Percentiles rank a stretch among this genome's conserved stretches.
Conservation (phyloP, 2,329 filamentous ascomycete genomes). For the Talaromyces atroroseus region DNA sequence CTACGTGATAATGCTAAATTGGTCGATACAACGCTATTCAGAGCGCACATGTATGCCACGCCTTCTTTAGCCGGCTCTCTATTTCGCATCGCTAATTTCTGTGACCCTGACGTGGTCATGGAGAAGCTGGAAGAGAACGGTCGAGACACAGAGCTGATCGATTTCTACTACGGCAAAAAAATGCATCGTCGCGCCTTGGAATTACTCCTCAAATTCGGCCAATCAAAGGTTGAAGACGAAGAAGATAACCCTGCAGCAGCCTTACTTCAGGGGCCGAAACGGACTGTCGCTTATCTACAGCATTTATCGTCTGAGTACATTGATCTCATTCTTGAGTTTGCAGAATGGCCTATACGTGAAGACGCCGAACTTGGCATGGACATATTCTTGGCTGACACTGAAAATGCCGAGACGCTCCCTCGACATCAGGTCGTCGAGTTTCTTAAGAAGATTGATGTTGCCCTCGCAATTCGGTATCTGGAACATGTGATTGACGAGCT, state of each 20-base stretch:
- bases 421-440: slow-evolving; percentile 70
- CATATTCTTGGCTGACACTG: slow-evolving; percentile 85
- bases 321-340: slow-evolving; percentile 85
- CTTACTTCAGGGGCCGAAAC: slow-evolving; percentile 69
- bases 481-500: slow-evolving; percentile 88
- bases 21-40: slow-evolving; percentile 90
- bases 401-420: slow-evolving; percentile 87
- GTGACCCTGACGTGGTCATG: slow-evolving; percentile 91
- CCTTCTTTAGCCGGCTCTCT: slow-evolving; percentile 80
- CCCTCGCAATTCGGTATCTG: slow-evolving; percentile 73
- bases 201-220: slow-evolving; percentile 74
- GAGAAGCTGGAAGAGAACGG: slow-evolving; percentile 84
- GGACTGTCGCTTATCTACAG: slow-evolving; percentile 87
- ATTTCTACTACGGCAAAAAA: slow-evolving; percentile 94
- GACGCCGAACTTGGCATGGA: slow-evolving; percentile 79
- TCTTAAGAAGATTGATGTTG: slow-evolving; percentile 61
- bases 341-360: slow-evolving; percentile 74
- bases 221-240: slow-evolving; percentile 32
- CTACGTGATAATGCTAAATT: slow-evolving; percentile 72
- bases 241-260: slow-evolving; percentile 35
- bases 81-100: slow-evolving; percentile 95
- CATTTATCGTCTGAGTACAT: slow-evolving; percentile 80
- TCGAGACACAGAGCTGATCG: slow-evolving; percentile 89
- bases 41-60: slow-evolving; percentile 87
- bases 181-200: slow-evolving; percentile 82